Base-by-base conservation (phyloP, 352 stramenopile species). In the Globisporangium spinosum region DNA sequence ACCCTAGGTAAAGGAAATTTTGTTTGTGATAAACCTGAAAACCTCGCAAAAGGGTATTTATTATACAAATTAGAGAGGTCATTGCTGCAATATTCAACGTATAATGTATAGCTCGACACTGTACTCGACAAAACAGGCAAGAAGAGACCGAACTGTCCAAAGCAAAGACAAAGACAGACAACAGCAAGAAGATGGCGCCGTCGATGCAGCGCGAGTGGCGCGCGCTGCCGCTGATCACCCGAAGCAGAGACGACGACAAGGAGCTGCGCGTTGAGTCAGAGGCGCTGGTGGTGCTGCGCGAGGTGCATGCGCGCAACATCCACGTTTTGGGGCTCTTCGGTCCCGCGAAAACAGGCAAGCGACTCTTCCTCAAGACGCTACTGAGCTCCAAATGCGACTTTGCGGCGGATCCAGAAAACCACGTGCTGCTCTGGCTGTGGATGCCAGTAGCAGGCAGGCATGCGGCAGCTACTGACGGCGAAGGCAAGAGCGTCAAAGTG, bases 381-480 rank as follows among this genome's bases (percentile, higher is more conserved):
- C 68, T 90, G 7, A 63, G 71, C 38, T 59, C 68, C 57, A 55
- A 65, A 32, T 64, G 70, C 34, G 65, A 74, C 38, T 75, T 83
- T 72, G 55, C 43, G 5, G n/a, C 32, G 12, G 34, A 45, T 43
- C 17, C 32, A 5, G 58, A 69, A 5, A 62, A 40, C 17, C 43
- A 49, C 61, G 79, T 87, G 57, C 55, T 86, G 12, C 68, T 90
- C 12, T 90, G 79, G 82, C 58, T 90, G 3, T 90, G 78, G 78
- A 10, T 68, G 20, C 55, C 59, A 58, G 49, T 58, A 4, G 29
- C 22, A 9, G 29, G 20, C 7, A 0, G 8, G 15, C 6, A 13
- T 25, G 12, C 20, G 4, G 1, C 35, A 22, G 10, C 58, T 47
- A 49, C 47, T 3, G 67, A 54, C 3, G 55, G 20, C 20, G 12